A percentile compares a stretch with the other conserved stretches of the same genome.
Evolutionary conservation across 306 rosid genomes (phyloP).

Genomic region (Prunus mira): DNA sequence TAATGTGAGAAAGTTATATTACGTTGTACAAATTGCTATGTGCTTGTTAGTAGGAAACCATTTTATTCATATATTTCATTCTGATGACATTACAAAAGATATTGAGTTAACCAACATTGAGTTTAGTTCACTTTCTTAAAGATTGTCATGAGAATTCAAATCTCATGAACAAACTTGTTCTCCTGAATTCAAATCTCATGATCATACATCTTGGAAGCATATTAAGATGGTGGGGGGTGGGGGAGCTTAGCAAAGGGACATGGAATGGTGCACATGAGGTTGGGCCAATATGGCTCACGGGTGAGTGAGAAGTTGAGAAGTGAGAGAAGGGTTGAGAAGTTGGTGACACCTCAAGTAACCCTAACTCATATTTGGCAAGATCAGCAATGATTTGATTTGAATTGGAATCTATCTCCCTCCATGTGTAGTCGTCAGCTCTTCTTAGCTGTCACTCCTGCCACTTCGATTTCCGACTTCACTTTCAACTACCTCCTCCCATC

Average conservation of each 20-base stretch:
- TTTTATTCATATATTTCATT: too few relatives aligned
- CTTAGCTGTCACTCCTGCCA: conserved; percentile 54
- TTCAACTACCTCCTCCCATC: conserved; percentile 38
- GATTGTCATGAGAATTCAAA: too few relatives aligned
- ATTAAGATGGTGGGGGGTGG: not conserved
- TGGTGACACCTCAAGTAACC: too few relatives aligned
- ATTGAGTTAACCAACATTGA: too few relatives aligned
- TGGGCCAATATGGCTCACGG: not conserved
- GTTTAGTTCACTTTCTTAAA: not conserved
- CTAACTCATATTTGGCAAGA: not conserved
- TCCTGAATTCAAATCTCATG: not conserved
- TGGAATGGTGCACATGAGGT: not conserved
- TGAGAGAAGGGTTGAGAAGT: not conserved
- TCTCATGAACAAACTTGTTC: too few relatives aligned
- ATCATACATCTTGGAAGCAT: not conserved
- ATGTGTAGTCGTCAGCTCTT: conserved; percentile 44
- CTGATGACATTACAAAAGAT: too few relatives aligned
- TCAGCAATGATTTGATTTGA: conserved; percentile 45
- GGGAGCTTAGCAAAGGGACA: not conserved
- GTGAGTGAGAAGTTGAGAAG: not conserved
- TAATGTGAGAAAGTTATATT: not conserved
- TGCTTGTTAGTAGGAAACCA: too few relatives aligned
- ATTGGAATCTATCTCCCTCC: conserved; percentile 38
- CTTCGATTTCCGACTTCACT: conserved; percentile 19
- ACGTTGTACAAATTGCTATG: too few relatives aligned